Percentiles rank a stretch among this genome's conserved stretches.
phyloP scores from a whole-genome alignment of 148 eudicot genomes.

The Vaccinium macrocarpon region DNA sequence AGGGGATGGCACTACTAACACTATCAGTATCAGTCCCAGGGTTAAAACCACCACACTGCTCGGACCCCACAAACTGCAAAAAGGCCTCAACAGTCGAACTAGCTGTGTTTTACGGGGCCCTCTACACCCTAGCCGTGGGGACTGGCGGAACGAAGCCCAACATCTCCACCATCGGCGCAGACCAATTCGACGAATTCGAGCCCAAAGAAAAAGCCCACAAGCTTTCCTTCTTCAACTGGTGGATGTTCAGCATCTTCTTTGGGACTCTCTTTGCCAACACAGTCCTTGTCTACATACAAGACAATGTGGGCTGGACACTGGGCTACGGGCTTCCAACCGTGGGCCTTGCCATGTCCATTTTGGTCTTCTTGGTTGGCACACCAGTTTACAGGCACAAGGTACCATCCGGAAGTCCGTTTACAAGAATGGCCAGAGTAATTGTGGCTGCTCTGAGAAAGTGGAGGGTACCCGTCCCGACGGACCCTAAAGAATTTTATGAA shows the following conservation, averaged over 20 bases:
- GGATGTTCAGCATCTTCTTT: constrained; percentile 82
- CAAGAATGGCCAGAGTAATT: constrained; percentile 67
- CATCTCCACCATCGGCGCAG: constrained; percentile 78
- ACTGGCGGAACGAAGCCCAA: constrained; percentile 91
- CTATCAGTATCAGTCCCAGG: constrained; percentile 62
- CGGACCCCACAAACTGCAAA: constrained; percentile 40
- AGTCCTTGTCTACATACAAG: constrained; percentile 69
- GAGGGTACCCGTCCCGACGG: constrained; percentile 38
- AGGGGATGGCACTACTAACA: constrained; percentile 75
- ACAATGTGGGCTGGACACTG: constrained; percentile 81
- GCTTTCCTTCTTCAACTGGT: constrained; percentile 86
- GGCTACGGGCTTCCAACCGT: constrained; percentile 75
- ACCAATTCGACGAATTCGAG: constrained; percentile 75
- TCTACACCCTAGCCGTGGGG: constrained; percentile 69
- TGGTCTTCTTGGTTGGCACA: constrained; percentile 59
- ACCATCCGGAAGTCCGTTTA: constrained; percentile 69
- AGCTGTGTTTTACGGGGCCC: constrained; percentile 66
- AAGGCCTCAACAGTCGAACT: constrained; percentile 55
- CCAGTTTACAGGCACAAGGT: constrained; percentile 60
- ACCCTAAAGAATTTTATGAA: constrained; percentile 67
- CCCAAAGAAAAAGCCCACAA: constrained; percentile 72
- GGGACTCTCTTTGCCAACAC: constrained; percentile 87
- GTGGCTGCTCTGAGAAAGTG: constrained; percentile 64
- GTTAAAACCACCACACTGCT: constrained; percentile 53
- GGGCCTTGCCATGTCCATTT: constrained; percentile 60